These are phyloP conservation scores for Sporopachydermia cereana DNA, from an alignment of 1,139 yeast species.

Conservation along the genomic window DNA sequence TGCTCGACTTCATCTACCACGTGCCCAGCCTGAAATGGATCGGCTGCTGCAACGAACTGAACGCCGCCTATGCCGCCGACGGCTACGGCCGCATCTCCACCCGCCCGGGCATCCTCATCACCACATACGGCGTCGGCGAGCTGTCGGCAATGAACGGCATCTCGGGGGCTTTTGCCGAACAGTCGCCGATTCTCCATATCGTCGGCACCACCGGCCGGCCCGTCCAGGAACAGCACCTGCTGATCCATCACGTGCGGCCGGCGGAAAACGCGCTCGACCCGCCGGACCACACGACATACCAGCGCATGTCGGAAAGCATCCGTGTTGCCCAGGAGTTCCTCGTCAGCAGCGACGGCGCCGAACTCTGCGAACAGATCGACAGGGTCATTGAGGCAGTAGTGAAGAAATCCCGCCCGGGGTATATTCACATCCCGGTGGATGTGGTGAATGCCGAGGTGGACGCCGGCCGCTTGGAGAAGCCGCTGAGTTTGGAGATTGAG, in stretches of 20 bases:
- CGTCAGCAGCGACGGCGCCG: slow-evolving; percentile 35
- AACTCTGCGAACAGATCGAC: slow-evolving; percentile 44
- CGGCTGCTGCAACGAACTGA: slow-evolving; percentile 52
- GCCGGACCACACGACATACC: slow-evolving; percentile 55
- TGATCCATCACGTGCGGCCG: slow-evolving; percentile 63
- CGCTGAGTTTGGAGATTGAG: slow-evolving; percentile 19
- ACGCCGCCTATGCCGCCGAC: slow-evolving; percentile 69
- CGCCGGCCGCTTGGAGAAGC: slow-evolving; percentile 23
- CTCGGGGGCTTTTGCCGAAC: slow-evolving; percentile 75
- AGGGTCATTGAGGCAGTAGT: slow-evolving; percentile 45
- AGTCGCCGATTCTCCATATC: slow-evolving; percentile 66
- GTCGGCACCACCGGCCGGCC: slow-evolving; percentile 63
- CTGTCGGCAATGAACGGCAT: slow-evolving; percentile 76
- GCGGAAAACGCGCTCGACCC: slow-evolving; percentile 32
- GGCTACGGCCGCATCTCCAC: slow-evolving; percentile 53
- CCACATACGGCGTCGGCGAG: slow-evolving; percentile 82
- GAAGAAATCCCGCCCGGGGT: slow-evolving; percentile 63
- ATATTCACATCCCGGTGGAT: slow-evolving; percentile 64
- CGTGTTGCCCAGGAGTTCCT: slow-evolving; percentile 50
- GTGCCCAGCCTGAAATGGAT: slow-evolving; percentile 47
- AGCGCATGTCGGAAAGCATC: slow-evolving; percentile 46
- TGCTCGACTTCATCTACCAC: slow-evolving; percentile 53
- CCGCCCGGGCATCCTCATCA: slow-evolving; percentile 28
- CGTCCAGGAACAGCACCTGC: slow-evolving; percentile 26
- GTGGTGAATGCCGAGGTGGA: slow-evolving; percentile 42